Evolutionary conservation across 805 yeast species (phyloP).

Genomic region (Phaffomyces opuntiae): DNA sequence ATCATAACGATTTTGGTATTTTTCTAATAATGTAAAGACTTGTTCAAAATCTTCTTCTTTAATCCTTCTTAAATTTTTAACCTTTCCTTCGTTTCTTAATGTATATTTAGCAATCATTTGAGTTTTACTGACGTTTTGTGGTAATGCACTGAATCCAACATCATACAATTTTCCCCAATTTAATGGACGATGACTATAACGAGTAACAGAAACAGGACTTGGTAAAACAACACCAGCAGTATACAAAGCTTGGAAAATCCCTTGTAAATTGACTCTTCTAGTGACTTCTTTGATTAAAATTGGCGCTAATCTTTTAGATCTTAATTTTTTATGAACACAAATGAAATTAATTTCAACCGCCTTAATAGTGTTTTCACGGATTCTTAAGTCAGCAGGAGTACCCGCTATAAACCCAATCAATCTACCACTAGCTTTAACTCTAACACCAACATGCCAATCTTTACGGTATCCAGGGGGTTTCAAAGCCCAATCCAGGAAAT

Average conservation of each 20-base stretch:
- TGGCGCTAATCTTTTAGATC: constrained; percentile 93
- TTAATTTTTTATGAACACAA: constrained; percentile 87
- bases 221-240: constrained; percentile 92
- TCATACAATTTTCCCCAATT: constrained; percentile 87
- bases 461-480: constrained; percentile 87
- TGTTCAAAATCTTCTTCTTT: constrained; percentile 53
- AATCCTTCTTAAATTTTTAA: constrained; percentile 47
- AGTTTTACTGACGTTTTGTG: constrained; percentile 59
- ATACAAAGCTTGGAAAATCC: constrained; percentile 93
- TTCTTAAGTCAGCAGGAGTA: constrained; percentile 64
- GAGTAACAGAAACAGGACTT: constrained; percentile 80
- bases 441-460: constrained; percentile 91
- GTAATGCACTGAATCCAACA: constrained; percentile 83
- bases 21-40: constrained; percentile 50
- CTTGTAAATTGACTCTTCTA: constrained; percentile 74
- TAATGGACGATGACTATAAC: constrained; percentile 90
- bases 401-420: constrained; percentile 91
- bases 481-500: constrained; percentile 87
- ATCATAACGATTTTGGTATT: constrained; percentile 66
- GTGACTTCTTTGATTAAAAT: constrained; percentile 91
- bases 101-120: constrained; percentile 67
- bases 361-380: constrained; percentile 47
- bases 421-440: constrained; percentile 69
- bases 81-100: constrained; percentile 45
- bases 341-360: constrained; percentile 90